These are phyloP conservation scores for Aegilops tauschii DNA, from an alignment of 176 grass and related monocot genomes.

Conservation along the genomic window DNA sequence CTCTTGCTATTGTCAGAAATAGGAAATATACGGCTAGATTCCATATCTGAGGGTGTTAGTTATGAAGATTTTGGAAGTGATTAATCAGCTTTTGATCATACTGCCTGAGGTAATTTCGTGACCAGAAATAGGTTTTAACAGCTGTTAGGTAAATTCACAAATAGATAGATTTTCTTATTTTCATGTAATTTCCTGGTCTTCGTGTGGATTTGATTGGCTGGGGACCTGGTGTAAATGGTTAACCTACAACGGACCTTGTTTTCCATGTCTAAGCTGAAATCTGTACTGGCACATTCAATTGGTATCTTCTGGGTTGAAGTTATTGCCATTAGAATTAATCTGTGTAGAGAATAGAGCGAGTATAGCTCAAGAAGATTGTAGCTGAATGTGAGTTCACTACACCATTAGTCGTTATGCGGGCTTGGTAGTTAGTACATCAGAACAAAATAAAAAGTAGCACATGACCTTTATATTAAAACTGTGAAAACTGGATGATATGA, in stretches of 20 bases:
- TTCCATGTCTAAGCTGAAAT: conserved; percentile 1
- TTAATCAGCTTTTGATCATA: conserved; percentile 44
- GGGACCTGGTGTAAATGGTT: not conserved
- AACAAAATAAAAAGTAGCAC: not conserved
- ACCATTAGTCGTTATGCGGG: not conserved
- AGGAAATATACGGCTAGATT: conserved; percentile 79
- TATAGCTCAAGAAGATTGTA: conserved; percentile 3
- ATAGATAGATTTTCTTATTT: not conserved
- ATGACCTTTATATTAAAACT: not conserved
- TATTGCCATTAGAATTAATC: not conserved
- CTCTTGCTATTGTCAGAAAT: conserved; percentile 49
- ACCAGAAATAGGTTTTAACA: conserved; percentile 8
- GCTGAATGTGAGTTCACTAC: not conserved
- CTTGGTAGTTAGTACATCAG: not conserved
- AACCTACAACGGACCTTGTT: not conserved
- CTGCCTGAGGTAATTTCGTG: conserved; percentile 44
- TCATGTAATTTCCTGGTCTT: conserved; percentile 15
- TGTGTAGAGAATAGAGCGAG: not conserved
- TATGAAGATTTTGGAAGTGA: conserved; percentile 91
- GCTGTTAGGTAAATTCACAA: conserved; percentile 12
- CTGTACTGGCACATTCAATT: not conserved
- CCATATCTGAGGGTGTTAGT: conserved; percentile 90
- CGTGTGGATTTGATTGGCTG: not conserved
- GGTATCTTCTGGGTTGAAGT: not conserved
- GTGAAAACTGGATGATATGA: not conserved